phyloP scores from a whole-genome alignment of 2,329 filamentous ascomycete genomes.

The Sporothrix pseudoabietina region DNA sequence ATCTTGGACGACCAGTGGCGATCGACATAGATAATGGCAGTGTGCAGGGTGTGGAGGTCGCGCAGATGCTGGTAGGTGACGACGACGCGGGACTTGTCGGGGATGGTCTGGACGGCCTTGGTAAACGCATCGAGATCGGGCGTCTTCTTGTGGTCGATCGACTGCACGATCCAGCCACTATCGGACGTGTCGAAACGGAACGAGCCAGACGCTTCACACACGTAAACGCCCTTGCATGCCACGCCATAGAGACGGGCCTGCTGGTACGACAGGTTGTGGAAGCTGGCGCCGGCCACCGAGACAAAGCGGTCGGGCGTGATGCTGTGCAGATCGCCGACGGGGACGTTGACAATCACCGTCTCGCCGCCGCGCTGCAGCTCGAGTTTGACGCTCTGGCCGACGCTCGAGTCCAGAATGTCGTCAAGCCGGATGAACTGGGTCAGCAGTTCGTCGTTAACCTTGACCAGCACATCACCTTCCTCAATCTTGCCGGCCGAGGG shows the following conservation, averaged over 20 bases:
- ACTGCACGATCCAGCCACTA: constrained; percentile 91
- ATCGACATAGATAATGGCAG: constrained; percentile 88
- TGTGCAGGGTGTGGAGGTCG: constrained; percentile 92
- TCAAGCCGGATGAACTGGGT: constrained; percentile 92
- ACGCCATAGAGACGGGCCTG: constrained; percentile 96
- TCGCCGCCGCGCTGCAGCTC: constrained; percentile 86
- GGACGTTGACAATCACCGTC: constrained; percentile 80
- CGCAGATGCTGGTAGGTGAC: constrained; percentile 94
- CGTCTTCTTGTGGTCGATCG: constrained; percentile 87
- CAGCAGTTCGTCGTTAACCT: constrained; percentile 89
- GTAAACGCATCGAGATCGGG: constrained; percentile 87
- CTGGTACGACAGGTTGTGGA: constrained; percentile 96
- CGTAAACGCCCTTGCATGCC: constrained; percentile 86
- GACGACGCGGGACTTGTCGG: constrained; percentile 80
- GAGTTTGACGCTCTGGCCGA: constrained; percentile 75
- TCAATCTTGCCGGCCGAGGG: constrained; percentile 85
- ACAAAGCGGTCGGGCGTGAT: constrained; percentile 97
- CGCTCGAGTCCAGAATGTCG: constrained; percentile 85
- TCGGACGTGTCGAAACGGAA: constrained; percentile 92
- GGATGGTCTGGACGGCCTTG: constrained; percentile 84
- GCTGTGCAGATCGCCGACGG: constrained; percentile 84
- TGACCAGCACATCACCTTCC: constrained; percentile 90
- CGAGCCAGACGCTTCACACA: constrained; percentile 91
- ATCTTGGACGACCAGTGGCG: constrained; percentile 96
- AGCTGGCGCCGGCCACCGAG: constrained; percentile 88